These are phyloP conservation scores for Spongispora temasekensis DNA, from an alignment of 1,284 basidiomycete genomes.

Conservation along the genomic window DNA sequence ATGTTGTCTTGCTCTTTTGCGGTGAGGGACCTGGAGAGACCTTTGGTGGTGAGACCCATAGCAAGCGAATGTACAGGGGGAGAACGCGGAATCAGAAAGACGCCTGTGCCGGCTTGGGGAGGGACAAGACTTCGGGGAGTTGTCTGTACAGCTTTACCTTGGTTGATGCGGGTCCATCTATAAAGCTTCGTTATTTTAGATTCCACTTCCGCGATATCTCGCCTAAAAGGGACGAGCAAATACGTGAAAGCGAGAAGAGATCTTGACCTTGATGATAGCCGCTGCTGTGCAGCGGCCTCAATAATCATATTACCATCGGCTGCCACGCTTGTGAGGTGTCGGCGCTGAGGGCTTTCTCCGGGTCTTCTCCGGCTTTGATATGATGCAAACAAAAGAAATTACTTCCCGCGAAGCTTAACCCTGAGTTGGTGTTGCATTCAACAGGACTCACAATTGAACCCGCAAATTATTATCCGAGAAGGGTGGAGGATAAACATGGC, in stretches of 20 bases:
- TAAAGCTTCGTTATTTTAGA: slow-evolving; percentile 27
- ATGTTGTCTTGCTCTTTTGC: slow-evolving; percentile 66
- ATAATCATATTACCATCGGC: slow-evolving; percentile 31
- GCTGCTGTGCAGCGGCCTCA: slow-evolving; percentile 32
- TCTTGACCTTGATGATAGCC: slow-evolving; percentile 35
- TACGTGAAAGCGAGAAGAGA: slow-evolving; percentile 21
- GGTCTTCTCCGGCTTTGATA: slow-evolving; percentile 24
- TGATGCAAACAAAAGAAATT: slow-evolving; percentile 7
- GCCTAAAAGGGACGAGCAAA: slow-evolving; percentile 26
- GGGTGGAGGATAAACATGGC: not conserved
- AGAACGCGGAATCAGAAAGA: not conserved
- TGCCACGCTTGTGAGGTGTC: slow-evolving; percentile 34
- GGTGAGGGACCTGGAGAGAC: slow-evolving; percentile 50
- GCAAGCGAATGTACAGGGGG: slow-evolving; percentile 14
- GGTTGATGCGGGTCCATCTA: slow-evolving; percentile 24
- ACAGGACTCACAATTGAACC: slow-evolving; percentile 1
- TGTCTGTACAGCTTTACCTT: slow-evolving; percentile 17
- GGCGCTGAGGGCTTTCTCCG: slow-evolving; percentile 31
- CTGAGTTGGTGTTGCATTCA: slow-evolving; percentile 12
- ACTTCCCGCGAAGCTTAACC: slow-evolving; percentile 30
- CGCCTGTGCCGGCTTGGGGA: slow-evolving; percentile 5
- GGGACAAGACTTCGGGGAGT: slow-evolving; percentile 10
- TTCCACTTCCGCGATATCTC: slow-evolving; percentile 29
- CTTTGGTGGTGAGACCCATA: slow-evolving; percentile 34
- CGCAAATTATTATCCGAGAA: slow-evolving; percentile 1